Evolutionary conservation across 2,329 filamentous ascomycete genomes (phyloP).

Genomic region (Ascochyta koolunga): DNA sequence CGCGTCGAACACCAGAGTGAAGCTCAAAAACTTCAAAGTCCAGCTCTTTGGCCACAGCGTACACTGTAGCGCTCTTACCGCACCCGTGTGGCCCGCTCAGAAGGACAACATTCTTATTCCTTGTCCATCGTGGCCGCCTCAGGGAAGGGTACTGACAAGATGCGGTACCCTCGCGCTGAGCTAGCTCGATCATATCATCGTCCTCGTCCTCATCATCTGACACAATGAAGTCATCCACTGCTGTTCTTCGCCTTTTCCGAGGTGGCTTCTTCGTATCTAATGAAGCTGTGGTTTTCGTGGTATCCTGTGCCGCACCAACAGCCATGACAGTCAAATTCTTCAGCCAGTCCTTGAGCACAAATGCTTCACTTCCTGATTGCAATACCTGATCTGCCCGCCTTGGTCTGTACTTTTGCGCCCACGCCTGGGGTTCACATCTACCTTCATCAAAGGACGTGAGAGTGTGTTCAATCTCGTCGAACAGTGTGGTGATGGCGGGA

Average conservation of each 20-base stretch:
- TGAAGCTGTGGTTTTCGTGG: slow-evolving; percentile 22
- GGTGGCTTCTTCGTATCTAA: slow-evolving; percentile 34
- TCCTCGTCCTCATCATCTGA: slow-evolving; percentile 40
- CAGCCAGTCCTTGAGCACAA: slow-evolving; percentile 81
- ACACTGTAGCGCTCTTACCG: slow-evolving; percentile 91
- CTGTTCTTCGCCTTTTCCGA: slow-evolving; percentile 69
- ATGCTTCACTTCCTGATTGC: slow-evolving; percentile 72
- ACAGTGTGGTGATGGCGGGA: slow-evolving; percentile 65
- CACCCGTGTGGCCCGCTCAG: slow-evolving; percentile 88
- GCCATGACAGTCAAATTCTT: slow-evolving; percentile 75
- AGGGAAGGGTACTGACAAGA: slow-evolving; percentile 43
- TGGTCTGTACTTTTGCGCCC: slow-evolving; percentile 88
- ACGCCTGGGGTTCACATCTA: slow-evolving; percentile 73
- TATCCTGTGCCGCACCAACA: slow-evolving; percentile 65
- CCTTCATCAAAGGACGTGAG: slow-evolving; percentile 83
- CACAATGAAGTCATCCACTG: slow-evolving; percentile 46
- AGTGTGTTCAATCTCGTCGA: slow-evolving; percentile 62
- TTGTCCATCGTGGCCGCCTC: slow-evolving; percentile 42
- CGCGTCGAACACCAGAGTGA: slow-evolving; percentile 80
- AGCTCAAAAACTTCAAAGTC: slow-evolving; percentile 96
- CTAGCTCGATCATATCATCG: slow-evolving; percentile 66
- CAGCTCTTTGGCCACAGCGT: slow-evolving; percentile 89
- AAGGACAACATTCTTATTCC: slow-evolving; percentile 74
- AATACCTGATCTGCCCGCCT: slow-evolving; percentile 71
- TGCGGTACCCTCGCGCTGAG: slow-evolving; percentile 68